Evolutionary conservation across 1,284 basidiomycete species (phyloP), one percentile per base, ranked within the genome.

Genomic region (Ceratobasidium theobromae): DNA sequence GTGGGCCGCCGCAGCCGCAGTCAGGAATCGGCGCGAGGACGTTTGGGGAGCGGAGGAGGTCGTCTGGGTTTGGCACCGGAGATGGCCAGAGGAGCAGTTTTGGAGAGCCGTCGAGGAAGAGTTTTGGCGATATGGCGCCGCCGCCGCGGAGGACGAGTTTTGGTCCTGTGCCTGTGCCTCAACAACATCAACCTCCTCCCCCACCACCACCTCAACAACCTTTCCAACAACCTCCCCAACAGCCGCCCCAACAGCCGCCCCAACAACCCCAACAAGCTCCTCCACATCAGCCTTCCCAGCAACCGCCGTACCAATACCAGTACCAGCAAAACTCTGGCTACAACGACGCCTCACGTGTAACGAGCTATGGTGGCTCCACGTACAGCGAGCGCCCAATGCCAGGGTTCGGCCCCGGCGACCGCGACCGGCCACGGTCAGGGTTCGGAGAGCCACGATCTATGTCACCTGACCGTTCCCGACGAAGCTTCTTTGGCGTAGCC

Each of bases 341-440:
- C n/a, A n/a, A n/a, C n/a, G n/a, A n/a, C n/a, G n/a, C n/a, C n/a
- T n/a, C n/a, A n/a, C n/a, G n/a, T n/a, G n/a, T n/a, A n/a, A n/a
- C 40, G 40, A 43, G 14, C 16, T 43, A n/a, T 43, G 14, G 40
- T 43, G 40, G 21, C 14, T 53, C 52, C 11, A 23, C 16, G 1
- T 38, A 21, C 18, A 14, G 45, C 8, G 45, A 48, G 16, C 18
- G 41, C 9, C 18, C 8, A 8, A 38, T 8, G 35, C 35, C 16
- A 38, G 21, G 40, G 21, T 27, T 43, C 4, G 30, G 60, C 6
- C 21, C 25, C n/a, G 40, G 60, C 25, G 28, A 53, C 14, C 49
- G 49, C 8, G 60, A 65, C 4, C 60, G 60, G 53, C 49, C 60
- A 2, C 35, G 60, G 16, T 65, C 60, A 6, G 60, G 21, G 21